Evolutionary conservation across 202 grass and related monocot genomes (phyloP), one percentile per base, ranked within the genome.

Genomic region (Dendrocalamus latiflorus): DNA sequence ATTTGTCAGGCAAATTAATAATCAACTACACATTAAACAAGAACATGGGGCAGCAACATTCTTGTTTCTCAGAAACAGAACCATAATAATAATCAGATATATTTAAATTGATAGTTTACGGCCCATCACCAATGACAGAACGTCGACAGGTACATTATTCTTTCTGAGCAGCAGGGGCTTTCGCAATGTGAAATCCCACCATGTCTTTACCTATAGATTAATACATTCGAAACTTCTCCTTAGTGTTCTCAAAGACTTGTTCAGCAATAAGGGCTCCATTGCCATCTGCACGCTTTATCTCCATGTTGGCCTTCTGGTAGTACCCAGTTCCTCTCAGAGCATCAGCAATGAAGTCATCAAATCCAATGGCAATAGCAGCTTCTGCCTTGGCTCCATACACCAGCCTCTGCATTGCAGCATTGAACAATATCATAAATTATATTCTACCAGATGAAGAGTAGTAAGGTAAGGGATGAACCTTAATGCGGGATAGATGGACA

Each of bases 231-330:
- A 88, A 83, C 61, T 98, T 91, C 22, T 76, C 72, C 92, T 88
- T 88, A 0, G 85, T 88, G 68, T 87, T 95, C 61, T 95, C 89
- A 25, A 98, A 95, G 36, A 95, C 90, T 75, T 98, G 82, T 34
- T 95, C 89, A 1, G 92, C 89, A 59, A 98, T 89, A 28, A 88
- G 70, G 9, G 83, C 77, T 25, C 87, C 90, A 0, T 91, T 89
- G 41, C 90, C 95, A 64, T 95, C 90, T 0, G 89, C 95, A 14
- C 72, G 63, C 76, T 89, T 98, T 55, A 98, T 87, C 79, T 90
- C 87, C n/a, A 95, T 16, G 77, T 89, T 87, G 9, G 89, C 81
- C 61, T 93, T 95, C 91, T 91, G 89, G 18, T n/a, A n/a, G n/a
- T n/a, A n/a, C n/a, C n/a, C n/a, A n/a, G n/a, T n/a, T n/a, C n/a